These are phyloP conservation scores for Ophiostoma quercus DNA, from an alignment of 2,329 filamentous ascomycete genomes.

Conservation along the genomic window DNA sequence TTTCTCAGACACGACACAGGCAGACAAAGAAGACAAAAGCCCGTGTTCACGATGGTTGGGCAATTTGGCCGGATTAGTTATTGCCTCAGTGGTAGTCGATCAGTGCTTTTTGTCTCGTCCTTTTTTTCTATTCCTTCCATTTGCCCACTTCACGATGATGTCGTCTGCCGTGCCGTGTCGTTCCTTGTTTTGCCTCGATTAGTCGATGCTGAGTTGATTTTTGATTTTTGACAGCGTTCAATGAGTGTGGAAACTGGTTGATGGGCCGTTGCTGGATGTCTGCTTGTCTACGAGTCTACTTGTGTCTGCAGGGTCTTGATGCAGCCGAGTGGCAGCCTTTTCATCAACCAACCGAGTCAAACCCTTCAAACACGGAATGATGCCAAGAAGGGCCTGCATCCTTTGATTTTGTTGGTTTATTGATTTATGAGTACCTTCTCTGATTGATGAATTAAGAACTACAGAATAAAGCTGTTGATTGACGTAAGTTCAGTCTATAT, in stretches of 20 bases:
- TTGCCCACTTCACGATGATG: slow-evolving; percentile 3
- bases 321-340: neutral
- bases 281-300: neutral
- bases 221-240: neutral
- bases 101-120: neutral
- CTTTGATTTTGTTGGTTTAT: neutral
- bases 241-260: neutral
- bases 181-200: slow-evolving; percentile 9
- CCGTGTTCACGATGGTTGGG: neutral
- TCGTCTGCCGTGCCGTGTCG: slow-evolving; percentile 8
- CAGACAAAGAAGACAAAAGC: neutral
- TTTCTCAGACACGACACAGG: neutral
- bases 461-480: neutral
- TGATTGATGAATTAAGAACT: neutral
- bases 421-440: neutral
- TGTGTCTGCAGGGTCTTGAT: neutral
- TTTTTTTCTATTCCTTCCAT: neutral
- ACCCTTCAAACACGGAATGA: neutral
- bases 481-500: neutral
- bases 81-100: neutral
- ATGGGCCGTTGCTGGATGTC: neutral
- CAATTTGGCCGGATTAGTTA: neutral
- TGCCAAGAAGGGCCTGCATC: slow-evolving; percentile 1
- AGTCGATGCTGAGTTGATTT: neutral
- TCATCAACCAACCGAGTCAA: neutral